A percentile compares a stretch with the other conserved stretches of the same genome.
These are phyloP conservation scores for Cladosporium oxysporum DNA, from an alignment of 2,329 filamentous ascomycete genomes.

Conservation along the genomic window DNA sequence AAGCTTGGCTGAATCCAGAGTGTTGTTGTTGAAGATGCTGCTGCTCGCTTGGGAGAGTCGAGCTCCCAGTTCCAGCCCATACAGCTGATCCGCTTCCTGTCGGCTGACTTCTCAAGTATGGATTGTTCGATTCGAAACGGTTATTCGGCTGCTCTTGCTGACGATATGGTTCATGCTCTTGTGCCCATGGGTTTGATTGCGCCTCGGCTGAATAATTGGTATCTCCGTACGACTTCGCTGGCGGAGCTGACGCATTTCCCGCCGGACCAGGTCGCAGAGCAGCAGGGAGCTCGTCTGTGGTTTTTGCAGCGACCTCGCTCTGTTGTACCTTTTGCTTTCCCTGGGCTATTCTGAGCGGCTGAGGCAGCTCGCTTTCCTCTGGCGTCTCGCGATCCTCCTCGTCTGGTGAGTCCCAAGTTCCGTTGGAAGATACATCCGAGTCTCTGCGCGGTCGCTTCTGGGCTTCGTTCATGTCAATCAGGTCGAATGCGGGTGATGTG, in stretches of 20 bases:
- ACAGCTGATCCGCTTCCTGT: constrained; percentile 15
- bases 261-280: constrained; percentile 31
- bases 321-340: constrained; percentile 29
- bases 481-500: constrained; percentile 43
- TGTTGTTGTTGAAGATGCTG: constrained; percentile 7
- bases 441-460: constrained; percentile 33
- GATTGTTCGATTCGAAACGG: constrained; percentile 46
- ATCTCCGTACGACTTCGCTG: constrained; percentile 27
- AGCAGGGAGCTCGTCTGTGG: constrained; percentile 31
- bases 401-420: constrained; percentile 38
- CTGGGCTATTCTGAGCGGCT: constrained; percentile 31
- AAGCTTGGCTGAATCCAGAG: constrained; percentile 3
- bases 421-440: constrained; percentile 39
- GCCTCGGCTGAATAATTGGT: constrained; percentile 22
- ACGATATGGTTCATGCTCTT: background rate
- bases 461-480: constrained; percentile 39
- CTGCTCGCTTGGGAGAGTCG: constrained; percentile 4
- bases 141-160: constrained; percentile 11
- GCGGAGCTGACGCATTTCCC: constrained; percentile 21
- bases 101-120: constrained; percentile 34
- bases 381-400: constrained; percentile 20
- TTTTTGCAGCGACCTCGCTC: constrained; percentile 22
- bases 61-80: background rate
- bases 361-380: constrained; percentile 30
- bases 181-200: constrained; percentile 32